phyloP scores from a whole-genome alignment of 768 basidiomycete genomes.

The Grammothele lineata region DNA sequence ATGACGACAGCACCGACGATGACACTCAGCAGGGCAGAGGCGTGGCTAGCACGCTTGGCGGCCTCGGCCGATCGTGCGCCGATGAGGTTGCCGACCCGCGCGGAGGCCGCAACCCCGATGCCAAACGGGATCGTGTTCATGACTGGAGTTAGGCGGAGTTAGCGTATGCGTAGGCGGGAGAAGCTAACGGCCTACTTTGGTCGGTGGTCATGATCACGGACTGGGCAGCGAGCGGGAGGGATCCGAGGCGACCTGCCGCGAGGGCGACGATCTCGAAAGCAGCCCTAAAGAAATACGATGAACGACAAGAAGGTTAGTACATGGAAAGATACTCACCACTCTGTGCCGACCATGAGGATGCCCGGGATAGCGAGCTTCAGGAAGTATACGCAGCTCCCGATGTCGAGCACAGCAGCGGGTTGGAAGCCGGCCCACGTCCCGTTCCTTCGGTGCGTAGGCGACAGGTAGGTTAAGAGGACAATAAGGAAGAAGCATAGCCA shows the following conservation, averaged over 20 bases:
- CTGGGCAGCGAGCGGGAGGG: constrained; percentile 67
- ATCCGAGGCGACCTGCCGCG: constrained; percentile 66
- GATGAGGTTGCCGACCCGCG: constrained; percentile 69
- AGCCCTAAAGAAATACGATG: constrained; percentile 42
- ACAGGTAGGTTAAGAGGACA: constrained; percentile 43
- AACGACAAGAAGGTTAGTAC: background rate
- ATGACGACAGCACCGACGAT: constrained; percentile 56
- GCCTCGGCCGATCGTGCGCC: constrained; percentile 49
- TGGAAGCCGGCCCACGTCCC: constrained; percentile 63
- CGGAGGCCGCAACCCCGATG: constrained; percentile 70
- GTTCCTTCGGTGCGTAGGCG: constrained; percentile 50
- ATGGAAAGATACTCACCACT: constrained; percentile 48
- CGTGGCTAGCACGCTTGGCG: constrained; percentile 57
- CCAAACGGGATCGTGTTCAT: constrained; percentile 75
- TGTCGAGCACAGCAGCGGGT: constrained; percentile 40
- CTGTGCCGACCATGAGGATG: constrained; percentile 75
- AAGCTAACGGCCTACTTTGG: constrained; percentile 47
- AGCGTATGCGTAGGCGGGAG: background rate
- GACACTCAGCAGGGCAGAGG: constrained; percentile 61
- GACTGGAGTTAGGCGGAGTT: constrained; percentile 32
- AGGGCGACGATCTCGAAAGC: constrained; percentile 81
- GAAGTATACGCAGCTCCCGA: constrained; percentile 49
- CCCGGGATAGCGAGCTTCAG: constrained; percentile 70
- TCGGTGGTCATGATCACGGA: constrained; percentile 80
- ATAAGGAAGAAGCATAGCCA: constrained; percentile 63